phyloP scores from a whole-genome alignment of 2,329 filamentous ascomycete genomes.

The Diaporthe capsici region DNA sequence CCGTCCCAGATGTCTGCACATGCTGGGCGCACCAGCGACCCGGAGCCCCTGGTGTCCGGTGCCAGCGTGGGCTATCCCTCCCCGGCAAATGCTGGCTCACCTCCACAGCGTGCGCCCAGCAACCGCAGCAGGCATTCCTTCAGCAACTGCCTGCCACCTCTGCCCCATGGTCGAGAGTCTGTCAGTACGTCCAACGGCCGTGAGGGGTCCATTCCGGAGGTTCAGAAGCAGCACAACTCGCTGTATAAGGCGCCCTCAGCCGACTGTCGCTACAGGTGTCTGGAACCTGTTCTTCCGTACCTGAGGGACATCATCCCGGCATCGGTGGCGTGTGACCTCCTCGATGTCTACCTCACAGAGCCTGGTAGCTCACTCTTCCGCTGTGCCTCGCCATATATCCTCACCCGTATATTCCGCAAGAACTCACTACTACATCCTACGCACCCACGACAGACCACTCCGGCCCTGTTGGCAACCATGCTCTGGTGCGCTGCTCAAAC shows the following conservation, averaged over 20 bases:
- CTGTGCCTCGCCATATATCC: conserved; percentile 62
- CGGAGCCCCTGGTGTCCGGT: conserved; percentile 47
- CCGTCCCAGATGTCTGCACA: conserved; percentile 32
- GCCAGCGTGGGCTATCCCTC: conserved; percentile 50
- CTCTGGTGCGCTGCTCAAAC: conserved; percentile 64
- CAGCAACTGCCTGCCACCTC: conserved; percentile 18
- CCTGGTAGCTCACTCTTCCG: conserved; percentile 59
- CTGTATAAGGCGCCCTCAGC: conserved; percentile 47
- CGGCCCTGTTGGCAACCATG: conserved; percentile 61
- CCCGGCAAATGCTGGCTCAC: conserved; percentile 43
- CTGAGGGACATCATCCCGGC: conserved; percentile 56
- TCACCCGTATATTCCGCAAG: conserved; percentile 61
- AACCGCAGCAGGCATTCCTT: conserved; percentile 27
- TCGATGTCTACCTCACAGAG: conserved; percentile 63
- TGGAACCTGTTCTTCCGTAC: conserved; percentile 57
- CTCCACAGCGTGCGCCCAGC: background rate
- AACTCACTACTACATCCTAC: conserved; percentile 58
- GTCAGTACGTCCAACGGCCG: conserved; percentile 44
- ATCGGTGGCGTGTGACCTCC: conserved; percentile 60
- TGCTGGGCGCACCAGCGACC: conserved; percentile 22
- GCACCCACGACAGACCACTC: conserved; percentile 57
- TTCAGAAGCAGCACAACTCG: conserved; percentile 42
- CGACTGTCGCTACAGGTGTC: conserved; percentile 57
- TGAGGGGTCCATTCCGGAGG: conserved; percentile 43
- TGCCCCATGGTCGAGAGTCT: conserved; percentile 37